Conservation (phyloP, 352 stramenopile species). For the Phytophthora megakarya region DNA sequence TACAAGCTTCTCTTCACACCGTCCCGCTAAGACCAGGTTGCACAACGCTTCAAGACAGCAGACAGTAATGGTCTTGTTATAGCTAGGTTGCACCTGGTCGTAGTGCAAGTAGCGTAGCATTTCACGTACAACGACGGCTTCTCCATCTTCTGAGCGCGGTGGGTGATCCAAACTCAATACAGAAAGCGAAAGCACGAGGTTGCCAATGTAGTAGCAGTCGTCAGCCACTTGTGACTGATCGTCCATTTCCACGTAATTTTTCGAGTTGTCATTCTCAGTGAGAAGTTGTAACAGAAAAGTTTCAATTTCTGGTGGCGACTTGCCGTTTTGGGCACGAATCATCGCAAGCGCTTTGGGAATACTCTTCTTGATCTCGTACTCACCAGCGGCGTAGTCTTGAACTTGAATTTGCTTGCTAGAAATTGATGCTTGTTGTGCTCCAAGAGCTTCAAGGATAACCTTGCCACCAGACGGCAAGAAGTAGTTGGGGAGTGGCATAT, state of each 20-base stretch:
- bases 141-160: conserved; percentile 44
- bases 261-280: conserved; percentile 87
- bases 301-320: conserved; percentile 80
- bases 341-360: conserved; percentile 79
- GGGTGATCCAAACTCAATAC: conserved; percentile 68
- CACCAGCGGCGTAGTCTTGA: conserved; percentile 81
- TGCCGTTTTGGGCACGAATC: conserved; percentile 79
- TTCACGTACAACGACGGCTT: conserved; percentile 64
- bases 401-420: conserved; percentile 88
- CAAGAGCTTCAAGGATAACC: conserved; percentile 76
- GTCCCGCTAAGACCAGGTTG: conserved; percentile 72
- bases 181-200: conserved; percentile 75
- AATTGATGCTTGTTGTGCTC: conserved; percentile 80
- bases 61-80: conserved; percentile 80
- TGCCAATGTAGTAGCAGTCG: conserved; percentile 87
- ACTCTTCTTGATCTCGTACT: conserved; percentile 90
- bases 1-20: conserved; percentile 69
- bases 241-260: conserved; percentile 90
- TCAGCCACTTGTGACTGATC: conserved; percentile 84
- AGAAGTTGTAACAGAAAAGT: conserved; percentile 80
- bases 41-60: conserved; percentile 84
- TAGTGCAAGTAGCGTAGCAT: conserved; percentile 85
- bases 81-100: conserved; percentile 84
- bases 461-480: conserved; percentile 85
- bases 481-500: conserved; percentile 90